These are phyloP conservation scores for Vitis labrusca DNA, from an alignment of 164 flowering plant species.

Conservation along the genomic window DNA sequence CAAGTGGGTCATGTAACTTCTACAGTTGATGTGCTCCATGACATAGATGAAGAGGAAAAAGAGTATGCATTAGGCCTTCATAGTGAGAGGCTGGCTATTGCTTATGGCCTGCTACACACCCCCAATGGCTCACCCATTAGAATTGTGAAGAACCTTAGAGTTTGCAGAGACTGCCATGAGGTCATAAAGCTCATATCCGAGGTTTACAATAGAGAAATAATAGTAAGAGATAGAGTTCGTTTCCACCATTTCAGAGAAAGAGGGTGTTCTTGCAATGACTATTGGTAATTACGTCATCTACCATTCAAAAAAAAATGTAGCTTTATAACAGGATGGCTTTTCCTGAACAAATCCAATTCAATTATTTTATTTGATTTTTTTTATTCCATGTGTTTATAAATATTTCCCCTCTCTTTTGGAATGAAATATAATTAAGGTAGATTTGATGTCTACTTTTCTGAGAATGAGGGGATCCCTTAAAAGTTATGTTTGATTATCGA, in stretches of 20 bases:
- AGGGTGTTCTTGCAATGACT: conserved; percentile 41
- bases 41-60: conserved; percentile 42
- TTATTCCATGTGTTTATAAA: no score
- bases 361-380: no score
- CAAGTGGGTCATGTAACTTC: no score
- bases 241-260: conserved; percentile 40
- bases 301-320: no score
- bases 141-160: conserved; percentile 11
- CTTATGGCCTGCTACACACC: conserved; percentile 44
- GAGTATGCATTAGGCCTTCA: conserved; percentile 34
- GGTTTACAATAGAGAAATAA: conserved; percentile 34
- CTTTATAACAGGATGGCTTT: no score
- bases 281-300: conserved; percentile 22
- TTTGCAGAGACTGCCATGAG: conserved; percentile 39
- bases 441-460: no score
- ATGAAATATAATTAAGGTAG: no score
- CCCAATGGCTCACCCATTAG: conserved; percentile 33
- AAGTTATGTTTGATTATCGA: no score
- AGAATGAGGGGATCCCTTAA: no score
- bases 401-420: no score
- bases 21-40: conserved; percentile 29
- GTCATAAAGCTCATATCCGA: conserved; percentile 38
- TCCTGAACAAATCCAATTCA: no score
- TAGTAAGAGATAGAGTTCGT: conserved; percentile 43
- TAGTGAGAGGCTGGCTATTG: conserved; percentile 51